Percentiles rank a stretch among this genome's conserved stretches.
Conservation (phyloP, 1,139 yeast species). For the Magnusiomyces tetraspermus region DNA sequence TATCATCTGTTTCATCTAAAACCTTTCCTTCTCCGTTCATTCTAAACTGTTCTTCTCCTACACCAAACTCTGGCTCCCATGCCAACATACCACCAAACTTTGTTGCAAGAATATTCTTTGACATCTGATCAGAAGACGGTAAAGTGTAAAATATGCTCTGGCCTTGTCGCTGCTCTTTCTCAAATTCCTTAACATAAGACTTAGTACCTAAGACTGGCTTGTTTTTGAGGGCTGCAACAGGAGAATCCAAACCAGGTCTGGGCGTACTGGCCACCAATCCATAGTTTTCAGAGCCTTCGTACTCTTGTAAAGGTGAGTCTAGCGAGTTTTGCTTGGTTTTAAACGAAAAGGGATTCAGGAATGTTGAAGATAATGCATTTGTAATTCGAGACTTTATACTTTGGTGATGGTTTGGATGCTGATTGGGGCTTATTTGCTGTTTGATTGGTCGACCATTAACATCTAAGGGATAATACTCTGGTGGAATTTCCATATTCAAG, state of each 20-base stretch:
- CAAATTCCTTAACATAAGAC: not conserved
- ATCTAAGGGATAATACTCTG: not conserved
- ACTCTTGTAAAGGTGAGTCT: too few relatives aligned
- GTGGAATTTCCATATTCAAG: constrained; percentile 2
- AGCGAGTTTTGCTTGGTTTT: too few relatives aligned
- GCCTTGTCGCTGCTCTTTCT: not conserved
- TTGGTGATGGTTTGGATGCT: not conserved
- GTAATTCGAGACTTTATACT: not conserved
- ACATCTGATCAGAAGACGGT: not conserved
- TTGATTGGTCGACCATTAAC: not conserved
- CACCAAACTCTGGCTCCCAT: not conserved
- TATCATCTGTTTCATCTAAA: too few relatives aligned
- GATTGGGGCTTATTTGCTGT: not conserved
- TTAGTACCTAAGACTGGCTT: not conserved
- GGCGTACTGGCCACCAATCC: too few relatives aligned
- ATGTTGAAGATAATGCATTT: not conserved
- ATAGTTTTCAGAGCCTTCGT: too few relatives aligned
- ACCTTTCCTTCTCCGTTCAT: not conserved
- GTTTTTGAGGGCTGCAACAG: not conserved
- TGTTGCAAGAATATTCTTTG: not conserved
- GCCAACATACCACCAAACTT: not conserved
- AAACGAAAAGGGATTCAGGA: not conserved
- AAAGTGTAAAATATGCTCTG: not conserved
- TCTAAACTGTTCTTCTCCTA: not conserved
- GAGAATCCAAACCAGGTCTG: not conserved